These are phyloP conservation scores for Erythrophleum fordii DNA, from an alignment of 306 rosid genomes.

Conservation along the genomic window DNA sequence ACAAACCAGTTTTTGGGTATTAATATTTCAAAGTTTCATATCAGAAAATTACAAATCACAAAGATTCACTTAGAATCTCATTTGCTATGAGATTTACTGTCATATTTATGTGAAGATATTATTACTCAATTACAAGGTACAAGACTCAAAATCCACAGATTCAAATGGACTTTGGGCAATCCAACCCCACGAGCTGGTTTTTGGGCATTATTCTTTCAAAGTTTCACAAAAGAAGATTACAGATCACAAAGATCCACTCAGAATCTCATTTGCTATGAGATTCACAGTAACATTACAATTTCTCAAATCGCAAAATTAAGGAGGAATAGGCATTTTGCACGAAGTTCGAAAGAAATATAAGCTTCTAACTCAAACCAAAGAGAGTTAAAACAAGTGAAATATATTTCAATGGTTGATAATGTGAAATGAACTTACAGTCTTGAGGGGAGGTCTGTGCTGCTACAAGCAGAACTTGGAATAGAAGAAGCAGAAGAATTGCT, in stretches of 20 bases:
- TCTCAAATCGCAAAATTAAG: neutral
- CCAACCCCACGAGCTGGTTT: too few species aligned
- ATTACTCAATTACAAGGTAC: too few species aligned
- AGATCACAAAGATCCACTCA: neutral
- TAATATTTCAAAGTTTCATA: too few species aligned
- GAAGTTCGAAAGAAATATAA: conserved; percentile 23
- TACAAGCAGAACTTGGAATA: conserved; percentile 44
- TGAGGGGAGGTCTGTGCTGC: conserved; percentile 40
- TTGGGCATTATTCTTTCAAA: too few species aligned
- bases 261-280: neutral
- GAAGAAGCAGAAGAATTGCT: conserved; percentile 38
- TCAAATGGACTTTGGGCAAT: too few species aligned
- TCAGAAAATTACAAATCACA: too few species aligned
- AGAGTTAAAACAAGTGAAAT: neutral
- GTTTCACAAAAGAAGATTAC: too few species aligned
- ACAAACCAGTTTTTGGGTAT: too few species aligned
- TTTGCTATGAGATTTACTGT: too few species aligned
- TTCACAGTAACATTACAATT: too few species aligned
- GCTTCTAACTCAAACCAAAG: conserved; percentile 18
- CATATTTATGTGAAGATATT: too few species aligned
- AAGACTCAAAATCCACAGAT: too few species aligned
- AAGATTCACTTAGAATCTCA: conserved; percentile 2
- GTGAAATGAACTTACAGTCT: conserved; percentile 50
- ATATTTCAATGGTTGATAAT: neutral
- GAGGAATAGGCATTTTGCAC: conserved; percentile 1